Base-by-base conservation (phyloP, 2,329 filamentous ascomycete species). In the Xylaria sp. region DNA sequence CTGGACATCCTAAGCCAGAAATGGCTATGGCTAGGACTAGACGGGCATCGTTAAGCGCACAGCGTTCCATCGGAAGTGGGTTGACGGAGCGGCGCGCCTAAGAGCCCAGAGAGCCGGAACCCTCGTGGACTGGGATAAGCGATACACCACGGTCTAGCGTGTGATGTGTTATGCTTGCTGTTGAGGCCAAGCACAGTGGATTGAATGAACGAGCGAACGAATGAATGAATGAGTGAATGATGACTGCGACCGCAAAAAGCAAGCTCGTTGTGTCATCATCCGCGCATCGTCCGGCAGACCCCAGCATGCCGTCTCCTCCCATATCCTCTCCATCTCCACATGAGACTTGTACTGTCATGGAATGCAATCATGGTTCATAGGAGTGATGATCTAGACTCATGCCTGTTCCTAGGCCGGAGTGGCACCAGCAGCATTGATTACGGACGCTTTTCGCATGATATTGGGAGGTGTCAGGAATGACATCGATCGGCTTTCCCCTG, bases 31-130 rank as follows among this genome's bases (percentile, higher is more conserved):
- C 73, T 76, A 75, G 62, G 65, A 72, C 73, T 18, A 71, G 74
- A 76, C 64, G 56, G 75, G 74, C 64, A 75, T 73, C 71, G 60
- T 72, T 74, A 75, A 74, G 73, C 75, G 74, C 66, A 69, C 63
- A 73, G 70, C 69, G 75, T 73, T 59, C 54, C 69, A 69, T 69
- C 34, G 50, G 52, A 39, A 64, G 66, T 52, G 63, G 74, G 69
- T 67, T 54, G 69, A 69, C 70, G 57, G 74, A 73, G 75, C 74
- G 74, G 74, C 74, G 69, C 72, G 74, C 52, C 28, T 73, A 72
- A 73, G 73, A 70, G 73, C 73, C 73, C 75, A 72, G 66, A 63
- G 72, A 60, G 58, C 69, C 72, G 74, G 75, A 72, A 73, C 73
- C 50, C 56, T 64, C 65, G 58, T 63, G 60, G 57, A 37, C 61